Evolutionary conservation across 768 basidiomycete genomes (phyloP).

Genomic region (Lactarius sp.): DNA sequence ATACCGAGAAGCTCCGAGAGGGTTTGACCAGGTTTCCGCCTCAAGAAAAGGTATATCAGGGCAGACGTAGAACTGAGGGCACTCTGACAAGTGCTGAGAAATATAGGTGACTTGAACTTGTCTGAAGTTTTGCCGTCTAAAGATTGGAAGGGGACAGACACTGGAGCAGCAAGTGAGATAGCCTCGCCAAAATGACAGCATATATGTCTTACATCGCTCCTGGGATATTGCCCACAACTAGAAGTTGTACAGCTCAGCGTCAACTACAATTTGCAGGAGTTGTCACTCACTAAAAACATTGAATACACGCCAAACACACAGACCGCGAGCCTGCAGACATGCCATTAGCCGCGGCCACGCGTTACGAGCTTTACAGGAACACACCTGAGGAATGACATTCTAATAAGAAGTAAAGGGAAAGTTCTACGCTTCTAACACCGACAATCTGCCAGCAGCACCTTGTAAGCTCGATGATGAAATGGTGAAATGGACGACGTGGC

Average conservation of each 20-base stretch:
- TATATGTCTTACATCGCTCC: conserved; percentile 65
- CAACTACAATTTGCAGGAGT: background rate
- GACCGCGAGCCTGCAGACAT: conserved; percentile 15
- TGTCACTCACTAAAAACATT: conserved; percentile 25
- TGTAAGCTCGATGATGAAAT: background rate
- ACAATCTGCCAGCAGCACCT: background rate
- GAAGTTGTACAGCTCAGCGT: background rate
- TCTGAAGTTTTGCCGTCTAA: conserved; percentile 56
- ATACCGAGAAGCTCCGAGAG: conserved; percentile 61
- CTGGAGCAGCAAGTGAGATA: conserved; percentile 36
- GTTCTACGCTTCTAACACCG: background rate
- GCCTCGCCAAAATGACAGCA: background rate
- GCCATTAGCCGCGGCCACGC: background rate
- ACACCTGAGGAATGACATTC: conserved; percentile 22
- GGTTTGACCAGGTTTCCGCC: conserved; percentile 50
- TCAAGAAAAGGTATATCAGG: conserved; percentile 64
- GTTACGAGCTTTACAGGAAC: background rate
- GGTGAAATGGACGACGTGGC: conserved; percentile 10
- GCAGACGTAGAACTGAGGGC: conserved; percentile 72
- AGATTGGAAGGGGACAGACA: conserved; percentile 79
- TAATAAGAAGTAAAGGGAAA: background rate
- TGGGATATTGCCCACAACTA: conserved; percentile 92
- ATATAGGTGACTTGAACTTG: conserved; percentile 81
- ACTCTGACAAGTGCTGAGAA: conserved; percentile 84
- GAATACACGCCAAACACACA: conserved; percentile 26